Evolutionary conservation across 495 filamentous ascomycete species (phyloP).

Genomic region (Talaromyces adpressus): DNA sequence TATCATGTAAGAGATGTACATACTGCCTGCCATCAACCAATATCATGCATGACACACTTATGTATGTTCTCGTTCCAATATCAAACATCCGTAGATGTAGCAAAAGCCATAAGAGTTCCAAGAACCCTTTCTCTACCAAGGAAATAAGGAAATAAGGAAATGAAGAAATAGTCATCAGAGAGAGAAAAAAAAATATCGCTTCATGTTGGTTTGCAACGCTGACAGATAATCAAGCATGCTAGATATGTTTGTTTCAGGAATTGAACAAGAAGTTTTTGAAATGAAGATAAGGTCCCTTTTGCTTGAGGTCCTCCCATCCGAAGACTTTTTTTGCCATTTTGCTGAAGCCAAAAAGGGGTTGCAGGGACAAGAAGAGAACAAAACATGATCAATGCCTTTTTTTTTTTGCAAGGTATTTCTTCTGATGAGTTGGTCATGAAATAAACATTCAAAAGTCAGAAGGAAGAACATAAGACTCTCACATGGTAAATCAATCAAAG

Average conservation of each 20-base stretch:
- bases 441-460: conserved; percentile 18
- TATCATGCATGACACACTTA: neutral
- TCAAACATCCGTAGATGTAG: neutral
- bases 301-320: neutral
- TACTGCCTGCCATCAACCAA: neutral
- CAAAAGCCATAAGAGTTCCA: neutral
- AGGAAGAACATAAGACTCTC: conserved; percentile 16
- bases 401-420: conserved; percentile 1
- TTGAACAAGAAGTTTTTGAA: neutral
- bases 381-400: conserved; percentile 3
- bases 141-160: neutral
- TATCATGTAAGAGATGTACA: neutral
- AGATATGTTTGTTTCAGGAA: neutral
- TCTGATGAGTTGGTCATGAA: conserved; percentile 15
- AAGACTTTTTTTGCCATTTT: neutral
- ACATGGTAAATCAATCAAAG: conserved; percentile 11
- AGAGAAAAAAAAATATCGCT: conserved; percentile 2
- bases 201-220: neutral
- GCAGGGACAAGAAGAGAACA: neutral
- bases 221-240: neutral
- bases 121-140: neutral
- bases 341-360: too few relatives aligned
- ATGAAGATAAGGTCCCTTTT: neutral
- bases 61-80: neutral
- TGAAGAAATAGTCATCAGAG: neutral